These are phyloP conservation scores for Arthroderma sp. DNA, from an alignment of 2,329 filamentous ascomycete species.

Conservation along the genomic window DNA sequence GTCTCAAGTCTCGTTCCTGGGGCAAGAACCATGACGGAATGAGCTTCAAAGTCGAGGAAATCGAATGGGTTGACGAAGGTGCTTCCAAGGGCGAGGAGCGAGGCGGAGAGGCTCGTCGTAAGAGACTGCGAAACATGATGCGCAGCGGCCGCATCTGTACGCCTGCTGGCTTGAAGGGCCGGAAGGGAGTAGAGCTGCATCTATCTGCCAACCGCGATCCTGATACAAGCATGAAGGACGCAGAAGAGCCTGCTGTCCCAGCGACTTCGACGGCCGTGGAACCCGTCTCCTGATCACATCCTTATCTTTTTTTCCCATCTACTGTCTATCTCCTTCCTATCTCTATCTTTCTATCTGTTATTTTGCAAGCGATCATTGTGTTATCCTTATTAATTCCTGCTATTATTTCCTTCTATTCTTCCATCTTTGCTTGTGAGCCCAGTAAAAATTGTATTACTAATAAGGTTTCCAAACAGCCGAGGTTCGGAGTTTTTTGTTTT, in stretches of 20 bases:
- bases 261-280: background rate
- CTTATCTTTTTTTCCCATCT: background rate
- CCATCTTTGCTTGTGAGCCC: conserved; percentile 28
- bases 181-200: conserved; percentile 9
- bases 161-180: conserved; percentile 18
- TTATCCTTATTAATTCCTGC: conserved; percentile 49
- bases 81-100: conserved; percentile 36
- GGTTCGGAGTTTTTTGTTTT: conserved; percentile 1
- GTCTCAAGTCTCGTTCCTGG: conserved; percentile 72
- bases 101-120: conserved; percentile 37
- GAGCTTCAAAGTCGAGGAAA: conserved; percentile 70
- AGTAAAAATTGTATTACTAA: conserved; percentile 4
- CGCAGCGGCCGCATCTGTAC: conserved; percentile 33
- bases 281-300: background rate
- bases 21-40: conserved; percentile 69
- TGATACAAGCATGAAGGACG: background rate
- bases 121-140: conserved; percentile 37
- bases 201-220: background rate
- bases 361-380: conserved; percentile 29
- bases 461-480: background rate
- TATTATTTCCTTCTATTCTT: conserved; percentile 50
- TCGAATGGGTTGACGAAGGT: conserved; percentile 76
- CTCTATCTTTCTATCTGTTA: background rate
- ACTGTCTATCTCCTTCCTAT: background rate
- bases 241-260: background rate